Evolutionary conservation across 2,329 filamentous ascomycete genomes (phyloP).

Genomic region (Aspergillus phoenicis): DNA sequence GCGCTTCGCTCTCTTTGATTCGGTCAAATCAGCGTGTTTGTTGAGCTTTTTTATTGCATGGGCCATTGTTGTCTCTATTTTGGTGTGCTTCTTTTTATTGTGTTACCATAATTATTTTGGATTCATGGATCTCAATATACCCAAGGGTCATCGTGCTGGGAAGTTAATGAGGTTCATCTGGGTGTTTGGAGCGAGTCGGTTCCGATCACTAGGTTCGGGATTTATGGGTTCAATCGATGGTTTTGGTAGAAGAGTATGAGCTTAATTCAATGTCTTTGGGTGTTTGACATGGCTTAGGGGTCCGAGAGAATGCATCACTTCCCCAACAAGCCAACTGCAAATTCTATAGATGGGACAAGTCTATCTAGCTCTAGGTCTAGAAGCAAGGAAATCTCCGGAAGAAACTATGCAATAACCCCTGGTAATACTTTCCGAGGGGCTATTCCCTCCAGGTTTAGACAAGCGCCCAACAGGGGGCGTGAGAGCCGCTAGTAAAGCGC

Average conservation of each 20-base stretch:
- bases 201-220: background rate
- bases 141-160: constrained; percentile 10
- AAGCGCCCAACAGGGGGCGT: background rate
- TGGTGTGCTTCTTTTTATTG: background rate
- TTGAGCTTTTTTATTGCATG: background rate
- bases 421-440: background rate
- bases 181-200: constrained; percentile 14
- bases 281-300: background rate
- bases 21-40: background rate
- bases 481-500: background rate
- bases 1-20: background rate
- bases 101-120: constrained; percentile 3
- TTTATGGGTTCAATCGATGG: background rate
- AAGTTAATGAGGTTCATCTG: constrained; percentile 9
- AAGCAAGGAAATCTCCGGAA: background rate
- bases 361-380: background rate
- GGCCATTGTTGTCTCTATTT: background rate
- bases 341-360: background rate
- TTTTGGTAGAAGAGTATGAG: background rate
- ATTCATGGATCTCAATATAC: constrained; percentile 14
- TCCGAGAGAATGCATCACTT: background rate
- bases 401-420: background rate
- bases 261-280: background rate
- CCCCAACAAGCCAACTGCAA: background rate
- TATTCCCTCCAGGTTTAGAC: background rate